phyloP scores from a whole-genome alignment of 179 eudicot genomes.

The Gypsophila paniculata region DNA sequence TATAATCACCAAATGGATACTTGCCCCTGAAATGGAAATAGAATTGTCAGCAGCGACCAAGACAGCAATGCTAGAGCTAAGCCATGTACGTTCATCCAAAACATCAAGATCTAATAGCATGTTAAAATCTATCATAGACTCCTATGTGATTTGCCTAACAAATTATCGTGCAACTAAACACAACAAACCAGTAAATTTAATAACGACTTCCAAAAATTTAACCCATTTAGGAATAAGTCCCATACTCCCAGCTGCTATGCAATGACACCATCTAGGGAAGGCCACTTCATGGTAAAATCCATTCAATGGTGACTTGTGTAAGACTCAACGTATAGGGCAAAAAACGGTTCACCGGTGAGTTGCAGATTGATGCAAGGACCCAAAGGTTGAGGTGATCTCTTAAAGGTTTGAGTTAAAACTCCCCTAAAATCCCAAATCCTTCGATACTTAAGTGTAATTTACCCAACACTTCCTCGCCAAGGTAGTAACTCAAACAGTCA shows the following conservation, averaged over 20 bases:
- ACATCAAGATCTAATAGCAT: not conserved
- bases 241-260: not conserved
- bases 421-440: not conserved
- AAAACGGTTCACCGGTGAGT: not conserved
- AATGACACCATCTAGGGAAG: not conserved
- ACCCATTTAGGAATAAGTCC: not conserved
- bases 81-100: not conserved
- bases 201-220: not conserved
- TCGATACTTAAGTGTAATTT: not conserved
- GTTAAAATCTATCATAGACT: not conserved
- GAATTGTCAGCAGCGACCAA: constrained; percentile 12
- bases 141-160: not conserved
- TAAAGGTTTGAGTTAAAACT: not conserved
- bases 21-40: constrained; percentile 53
- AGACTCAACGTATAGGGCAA: no score
- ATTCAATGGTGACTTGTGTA: no score
- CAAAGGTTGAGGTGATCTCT: not conserved
- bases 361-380: not conserved
- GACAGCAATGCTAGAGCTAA: not conserved
- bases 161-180: not conserved
- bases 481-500: not conserved
- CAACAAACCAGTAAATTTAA: not conserved
- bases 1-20: constrained; percentile 85
- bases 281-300: not conserved
- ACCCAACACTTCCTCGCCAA: not conserved